phyloP scores from a whole-genome alignment of 2,329 filamentous ascomycete genomes.

The Dothideomycetes sp. region DNA sequence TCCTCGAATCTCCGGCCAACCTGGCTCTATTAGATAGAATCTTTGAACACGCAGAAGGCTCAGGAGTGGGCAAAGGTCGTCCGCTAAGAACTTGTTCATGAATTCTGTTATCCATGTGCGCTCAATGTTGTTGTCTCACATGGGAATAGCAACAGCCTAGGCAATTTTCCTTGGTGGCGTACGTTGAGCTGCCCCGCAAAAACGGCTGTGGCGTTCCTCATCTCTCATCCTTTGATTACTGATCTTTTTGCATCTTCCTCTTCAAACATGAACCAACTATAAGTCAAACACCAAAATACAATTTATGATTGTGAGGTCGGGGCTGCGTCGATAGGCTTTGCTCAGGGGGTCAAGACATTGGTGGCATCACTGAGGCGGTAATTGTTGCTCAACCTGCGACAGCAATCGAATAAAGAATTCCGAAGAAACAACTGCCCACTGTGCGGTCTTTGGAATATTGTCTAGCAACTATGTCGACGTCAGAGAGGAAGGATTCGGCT shows the following conservation, averaged over 20 bases:
- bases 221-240: slow-evolving; percentile 10
- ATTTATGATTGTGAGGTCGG: not conserved
- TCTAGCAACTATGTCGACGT: slow-evolving; percentile 1
- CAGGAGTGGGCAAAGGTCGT: not conserved
- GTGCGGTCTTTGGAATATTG: too few species aligned
- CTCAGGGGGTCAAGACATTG: not conserved
- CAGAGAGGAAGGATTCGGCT: slow-evolving; percentile 3
- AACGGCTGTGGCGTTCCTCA: slow-evolving; percentile 6
- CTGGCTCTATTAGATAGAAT: not conserved
- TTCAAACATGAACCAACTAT: not conserved
- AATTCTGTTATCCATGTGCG: not conserved
- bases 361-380: too few species aligned
- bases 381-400: not conserved
- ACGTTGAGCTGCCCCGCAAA: not conserved
- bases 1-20: too few species aligned
- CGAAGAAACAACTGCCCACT: not conserved
- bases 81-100: not conserved
- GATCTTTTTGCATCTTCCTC: slow-evolving; percentile 1
- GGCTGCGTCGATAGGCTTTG: not conserved
- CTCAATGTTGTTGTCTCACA: not conserved
- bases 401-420: not conserved
- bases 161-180: slow-evolving; percentile 7
- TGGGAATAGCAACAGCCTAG: too few species aligned
- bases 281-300: not conserved
- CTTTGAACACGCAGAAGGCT: not conserved